Base-by-base conservation (phyloP, 2,329 filamentous ascomycete genomes). In the Berkeleyomyces rouxiae region DNA sequence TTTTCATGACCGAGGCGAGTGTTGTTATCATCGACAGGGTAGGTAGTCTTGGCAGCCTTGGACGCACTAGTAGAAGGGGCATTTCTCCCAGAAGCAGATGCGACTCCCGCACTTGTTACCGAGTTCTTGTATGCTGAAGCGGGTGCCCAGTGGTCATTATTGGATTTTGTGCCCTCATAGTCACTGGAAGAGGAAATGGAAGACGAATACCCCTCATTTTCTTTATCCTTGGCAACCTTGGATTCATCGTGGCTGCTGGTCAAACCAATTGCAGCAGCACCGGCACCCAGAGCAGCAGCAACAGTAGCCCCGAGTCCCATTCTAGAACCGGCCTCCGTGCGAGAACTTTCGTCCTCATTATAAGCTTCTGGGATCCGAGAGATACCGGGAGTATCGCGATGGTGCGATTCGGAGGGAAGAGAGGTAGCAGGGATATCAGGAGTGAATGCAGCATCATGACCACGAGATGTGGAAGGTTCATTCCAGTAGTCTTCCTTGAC, bases 211-310 rank as follows among this genome's bases (percentile, higher is more conserved):
- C 63, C 60, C 47, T 62, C 57, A 7, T 60, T 23, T 13, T 49
- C 60, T 43, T 44, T 59, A 11, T 51, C 33, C 47, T 51, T 39
- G 31, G 16, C n/a, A n/a, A 9, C 47, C 16, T 51, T 10, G 9
- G 58, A 11, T 1, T 62, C 60, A 31, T 62, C 57, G 31, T 65
- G 63, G 40, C 57, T 65, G 13, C 43, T 37, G 6, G 57, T 44
- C 43, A 65, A 31, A 7, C 63, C 63, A 37, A 65, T 49, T 13
- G 63, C 61, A 13, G 63, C 61, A 49, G 61, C 63, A 40, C 63
- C 63, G 11, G 63, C 61, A 61, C 63, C 47, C n/a, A 65, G 40
- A 33, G 61, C 58, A 60, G 57, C 49, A 49, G 61, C 57, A 58
- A 65, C 51, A 44, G 57, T 63, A 13, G 61, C 61, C 7, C 57